Evolutionary conservation across 345 rosid genomes (phyloP), one percentile per base, ranked within the genome.

Genomic region (Lumnitzera littorea): DNA sequence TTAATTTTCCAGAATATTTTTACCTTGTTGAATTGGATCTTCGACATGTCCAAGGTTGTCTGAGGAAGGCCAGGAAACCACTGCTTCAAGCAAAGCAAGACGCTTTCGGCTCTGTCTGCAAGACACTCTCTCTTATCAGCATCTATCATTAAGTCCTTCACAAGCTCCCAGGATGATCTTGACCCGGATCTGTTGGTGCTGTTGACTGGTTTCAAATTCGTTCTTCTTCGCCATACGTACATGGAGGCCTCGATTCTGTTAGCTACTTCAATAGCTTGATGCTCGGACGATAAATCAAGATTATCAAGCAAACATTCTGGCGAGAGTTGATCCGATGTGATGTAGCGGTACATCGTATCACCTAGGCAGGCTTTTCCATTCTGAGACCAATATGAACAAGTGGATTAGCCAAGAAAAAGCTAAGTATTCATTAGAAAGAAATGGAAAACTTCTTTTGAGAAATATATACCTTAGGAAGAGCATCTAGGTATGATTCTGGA

Each of bases 1-100:
- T 25, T 13, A n/a, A 46, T 36, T 12, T 49, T 47, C 41, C 4
- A n/a, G 36, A 58, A 24, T 29, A 27, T 48, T 13, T 55, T 15
- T 72, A 84, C 95, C 95, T 81, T 94, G 80, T 91, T 94, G 81
- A 63, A 83, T 75, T 90, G 97, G 77, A 94, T 90, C 78, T 94
- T 94, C 88, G 91, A 88, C 92, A 81, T 90, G 78, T 95, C 97
- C 61, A 91, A 72, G 56, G 89, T 72, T 41, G 99, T 94, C 69
- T 94, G 99, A 36, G 99, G 95, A 46, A 94, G 91, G 57, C 92
- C 92, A 0, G 96, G 95, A 71, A 88, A 91, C 72, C 88, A 75
- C 65, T 84, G 99, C 82, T 88, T 94, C 73, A 94, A 64, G 73
- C 88, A 83, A 68, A 94, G 74, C 51, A 94, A 74, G 66, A 94